Conservation (phyloP, 2,329 filamentous ascomycete species). For the Pseudogymnoascus sp. region DNA sequence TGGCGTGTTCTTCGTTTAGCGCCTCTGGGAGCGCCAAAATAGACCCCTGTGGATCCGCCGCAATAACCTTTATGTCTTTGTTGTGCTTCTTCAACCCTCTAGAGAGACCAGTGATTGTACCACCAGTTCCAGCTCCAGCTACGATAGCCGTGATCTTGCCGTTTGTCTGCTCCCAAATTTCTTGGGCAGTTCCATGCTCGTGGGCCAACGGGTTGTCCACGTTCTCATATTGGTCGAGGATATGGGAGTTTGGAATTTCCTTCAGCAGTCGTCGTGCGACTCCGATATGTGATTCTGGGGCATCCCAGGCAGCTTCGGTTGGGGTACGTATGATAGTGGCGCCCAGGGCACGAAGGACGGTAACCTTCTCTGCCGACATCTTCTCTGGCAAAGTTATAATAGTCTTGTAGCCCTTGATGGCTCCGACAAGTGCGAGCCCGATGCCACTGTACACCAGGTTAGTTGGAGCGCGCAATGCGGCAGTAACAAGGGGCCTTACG, state of each 20-base stretch:
- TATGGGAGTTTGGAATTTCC: constrained; percentile 94
- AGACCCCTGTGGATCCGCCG: constrained; percentile 86
- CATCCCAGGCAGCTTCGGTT: constrained; percentile 89
- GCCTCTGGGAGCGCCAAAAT: constrained; percentile 75
- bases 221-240: constrained; percentile 94
- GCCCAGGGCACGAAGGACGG: constrained; percentile 84
- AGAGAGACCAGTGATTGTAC: constrained; percentile 86
- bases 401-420: constrained; percentile 95
- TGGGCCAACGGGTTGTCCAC: constrained; percentile 86
- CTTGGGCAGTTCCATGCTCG: constrained; percentile 88
- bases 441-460: constrained; percentile 54
- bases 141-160: constrained; percentile 77
- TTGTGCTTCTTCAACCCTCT: constrained; percentile 83
- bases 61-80: constrained; percentile 74
- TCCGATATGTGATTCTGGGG: constrained; percentile 92
- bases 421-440: constrained; percentile 84
- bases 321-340: constrained; percentile 97
- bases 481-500: constrained; percentile 36
- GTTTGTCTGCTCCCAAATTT: constrained; percentile 87
- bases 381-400: constrained; percentile 99
- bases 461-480: neutral
- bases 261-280: constrained; percentile 84
- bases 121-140: constrained; percentile 89
- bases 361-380: constrained; percentile 98
- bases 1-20: constrained; percentile 72